Percentiles rank a stretch among this genome's conserved stretches.
Evolutionary conservation across 2,329 filamentous ascomycete genomes (phyloP).

Genomic region (Alternaria arbusti): DNA sequence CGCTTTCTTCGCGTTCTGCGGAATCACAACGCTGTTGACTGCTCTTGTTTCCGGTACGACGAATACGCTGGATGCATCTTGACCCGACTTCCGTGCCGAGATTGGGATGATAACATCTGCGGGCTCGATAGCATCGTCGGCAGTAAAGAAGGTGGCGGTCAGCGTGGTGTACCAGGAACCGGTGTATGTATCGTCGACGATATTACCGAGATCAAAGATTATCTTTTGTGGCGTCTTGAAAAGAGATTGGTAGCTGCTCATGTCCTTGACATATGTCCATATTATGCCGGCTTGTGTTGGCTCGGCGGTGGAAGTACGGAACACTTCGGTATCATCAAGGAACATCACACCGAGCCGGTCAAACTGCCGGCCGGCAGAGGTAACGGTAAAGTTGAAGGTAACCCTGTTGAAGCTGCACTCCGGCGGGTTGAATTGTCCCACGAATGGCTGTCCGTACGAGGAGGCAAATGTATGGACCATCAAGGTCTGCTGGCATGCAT

Average conservation of each 20-base stretch:
- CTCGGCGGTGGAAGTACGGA: constrained; percentile 82
- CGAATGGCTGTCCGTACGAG: constrained; percentile 76
- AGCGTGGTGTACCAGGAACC: constrained; percentile 76
- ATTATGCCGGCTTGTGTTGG: constrained; percentile 73
- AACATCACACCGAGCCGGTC: constrained; percentile 80
- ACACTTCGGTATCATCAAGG: constrained; percentile 79
- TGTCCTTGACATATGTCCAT: constrained; percentile 81
- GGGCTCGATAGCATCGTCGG: constrained; percentile 50
- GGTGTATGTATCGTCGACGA: constrained; percentile 74
- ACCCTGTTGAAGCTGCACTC: constrained; percentile 75
- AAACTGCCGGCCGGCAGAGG: constrained; percentile 74
- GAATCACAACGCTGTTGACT: constrained; percentile 66
- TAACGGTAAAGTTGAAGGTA: constrained; percentile 76
- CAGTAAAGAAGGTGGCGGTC: constrained; percentile 73
- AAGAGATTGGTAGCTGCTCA: constrained; percentile 72
- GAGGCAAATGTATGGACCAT: constrained; percentile 74
- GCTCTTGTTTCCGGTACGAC: constrained; percentile 68
- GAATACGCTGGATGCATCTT: constrained; percentile 69
- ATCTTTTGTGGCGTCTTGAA: constrained; percentile 74
- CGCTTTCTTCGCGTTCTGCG: constrained; percentile 70
- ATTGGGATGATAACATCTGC: constrained; percentile 72
- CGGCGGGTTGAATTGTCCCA: constrained; percentile 72
- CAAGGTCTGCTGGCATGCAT: constrained; percentile 62
- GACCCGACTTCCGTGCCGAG: constrained; percentile 60
- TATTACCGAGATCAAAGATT: constrained; percentile 77